Evolutionary conservation across 352 stramenopile species (phyloP), one percentile per base, ranked within the genome.

Genomic region (Phytophthora citrophthora): DNA sequence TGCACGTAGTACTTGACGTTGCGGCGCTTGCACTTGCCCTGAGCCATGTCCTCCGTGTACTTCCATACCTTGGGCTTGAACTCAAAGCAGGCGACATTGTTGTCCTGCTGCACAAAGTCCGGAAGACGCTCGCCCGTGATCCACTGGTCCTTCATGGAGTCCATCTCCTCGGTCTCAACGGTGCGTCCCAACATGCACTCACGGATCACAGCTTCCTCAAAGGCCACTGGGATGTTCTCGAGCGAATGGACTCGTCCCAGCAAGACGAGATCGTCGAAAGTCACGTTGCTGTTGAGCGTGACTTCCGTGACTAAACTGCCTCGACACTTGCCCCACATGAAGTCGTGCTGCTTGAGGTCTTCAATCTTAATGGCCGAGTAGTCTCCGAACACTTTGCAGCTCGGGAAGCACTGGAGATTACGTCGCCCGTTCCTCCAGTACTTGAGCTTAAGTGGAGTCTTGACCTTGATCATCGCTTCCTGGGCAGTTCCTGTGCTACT

Each of bases 11-110:
- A 95, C 74, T 91, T 90, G 63, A 95, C 84, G 63, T 93, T 95
- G 64, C 84, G 84, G 40, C 86, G 85, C 64, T 95, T 95, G 76
- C 85, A 94, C 70, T 93, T 93, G 76, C 84, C 87, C 49, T 92
- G 86, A n/a, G 84, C 74, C 87, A 95, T 93, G 56, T 95, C 87
- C 29, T 95, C 87, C 44, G 72, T 89, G 81, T 95, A 95, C 69
- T 95, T 95, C 87, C 87, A 95, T 2, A 95, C 87, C 69, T 95
- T 95, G 18, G 87, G 87, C 73, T 95, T 95, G 72, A 95, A 95
- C 70, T 93, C 85, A 54, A 89, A 95, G 68, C 81, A 89, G 29
- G 87, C 83, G 15, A 88, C 75, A 70, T 91, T 81, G 40, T 54
- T 57, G 18, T 89, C 81, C 53, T 90, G 86, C 62, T 93, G 83